A percentile compares a stretch with the other conserved stretches of the same genome.
Evolutionary conservation across 306 rosid species (phyloP).

Genomic region (Casuarina equisetifolia): DNA sequence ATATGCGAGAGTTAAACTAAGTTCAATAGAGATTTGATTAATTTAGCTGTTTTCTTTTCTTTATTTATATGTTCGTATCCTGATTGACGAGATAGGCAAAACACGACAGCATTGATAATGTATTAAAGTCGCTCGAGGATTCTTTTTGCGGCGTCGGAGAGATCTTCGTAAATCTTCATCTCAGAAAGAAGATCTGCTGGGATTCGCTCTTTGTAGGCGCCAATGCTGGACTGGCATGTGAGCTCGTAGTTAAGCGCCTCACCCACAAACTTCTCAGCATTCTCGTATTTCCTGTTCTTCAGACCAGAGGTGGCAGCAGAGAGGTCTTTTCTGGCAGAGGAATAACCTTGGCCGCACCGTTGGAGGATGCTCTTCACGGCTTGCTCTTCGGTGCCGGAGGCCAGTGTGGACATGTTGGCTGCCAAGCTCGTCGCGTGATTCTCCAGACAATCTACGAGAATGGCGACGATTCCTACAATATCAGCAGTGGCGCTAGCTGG

Average conservation of each 20-base stretch:
- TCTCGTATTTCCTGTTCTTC: not conserved
- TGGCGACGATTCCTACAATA: constrained; percentile 3
- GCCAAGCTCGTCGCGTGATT: constrained; percentile 10
- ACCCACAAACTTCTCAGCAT: not conserved
- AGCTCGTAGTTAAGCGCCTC: not conserved
- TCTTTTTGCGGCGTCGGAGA: constrained; percentile 21
- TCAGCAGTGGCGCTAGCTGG: not conserved
- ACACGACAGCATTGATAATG: not conserved
- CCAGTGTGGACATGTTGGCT: constrained; percentile 16
- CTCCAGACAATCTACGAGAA: constrained; percentile 14
- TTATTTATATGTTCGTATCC: not conserved
- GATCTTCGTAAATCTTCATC: constrained; percentile 21
- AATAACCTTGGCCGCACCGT: not conserved
- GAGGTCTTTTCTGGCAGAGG: constrained; percentile 11
- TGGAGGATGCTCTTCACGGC: not conserved
- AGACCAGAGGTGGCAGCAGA: not conserved
- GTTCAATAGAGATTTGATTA: too few relatives aligned
- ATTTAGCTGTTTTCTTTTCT: too few relatives aligned
- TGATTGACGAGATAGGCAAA: not conserved
- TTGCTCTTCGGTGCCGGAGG: not conserved
- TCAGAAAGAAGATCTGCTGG: not conserved
- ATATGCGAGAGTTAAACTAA: too few relatives aligned
- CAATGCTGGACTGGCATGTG: not conserved
- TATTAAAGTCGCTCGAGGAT: constrained; percentile 21
- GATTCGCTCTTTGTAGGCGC: not conserved